Base-by-base conservation (phyloP, 331 rosid genomes). In the Acacia pycnantha region DNA sequence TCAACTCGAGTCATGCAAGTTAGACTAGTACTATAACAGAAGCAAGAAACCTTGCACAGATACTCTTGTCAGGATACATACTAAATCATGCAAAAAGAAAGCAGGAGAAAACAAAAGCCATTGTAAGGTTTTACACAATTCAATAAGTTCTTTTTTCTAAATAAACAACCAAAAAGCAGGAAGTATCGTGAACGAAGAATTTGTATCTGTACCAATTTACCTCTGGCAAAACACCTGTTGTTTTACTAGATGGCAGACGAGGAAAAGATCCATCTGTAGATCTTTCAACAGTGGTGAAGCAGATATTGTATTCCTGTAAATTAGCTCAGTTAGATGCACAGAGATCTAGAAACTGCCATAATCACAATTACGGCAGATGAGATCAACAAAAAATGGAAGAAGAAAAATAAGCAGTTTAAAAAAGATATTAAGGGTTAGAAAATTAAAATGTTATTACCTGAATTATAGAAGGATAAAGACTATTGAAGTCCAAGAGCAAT, bases 401-500 rank as follows among this genome's bases (percentile, higher is more conserved):
- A 65, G 68, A 88, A 51, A 77, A 70, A 35, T n/a, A 59, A 44
- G 51, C 54, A 76, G 78, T 26, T 59, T 62, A 70, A 43, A 81
- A 84, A 74, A 67, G 70, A 74, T 18, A 50, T 41, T n/a, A 16
- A 74, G 68, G 47, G 61, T 44, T 40, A 62, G 70, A 81, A 77
- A 47, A 13, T 44, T 54, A 69, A 50, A 48, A 47, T 35, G 40
- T 31, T 44, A 77, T 72, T 22, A 93, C 99, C 98, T 93, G 99
- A 84, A 95, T 95, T 78, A 95, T 93, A 76, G 99, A 95, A 82
- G 98, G 99, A 82, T 95, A 95, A 79, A 95, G 96, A 92, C 98
- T 95, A 79, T 95, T 95, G 91, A 95, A 95, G 88, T 95, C 99
- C 86, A 95, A 77, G 59, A 95, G 98, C 75, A 95, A 88, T 77